A percentile compares a stretch with the other conserved stretches of the same genome.
Evolutionary conservation across 2,329 filamentous ascomycete genomes (phyloP).

Genomic region (Cladosporium oxysporum): DNA sequence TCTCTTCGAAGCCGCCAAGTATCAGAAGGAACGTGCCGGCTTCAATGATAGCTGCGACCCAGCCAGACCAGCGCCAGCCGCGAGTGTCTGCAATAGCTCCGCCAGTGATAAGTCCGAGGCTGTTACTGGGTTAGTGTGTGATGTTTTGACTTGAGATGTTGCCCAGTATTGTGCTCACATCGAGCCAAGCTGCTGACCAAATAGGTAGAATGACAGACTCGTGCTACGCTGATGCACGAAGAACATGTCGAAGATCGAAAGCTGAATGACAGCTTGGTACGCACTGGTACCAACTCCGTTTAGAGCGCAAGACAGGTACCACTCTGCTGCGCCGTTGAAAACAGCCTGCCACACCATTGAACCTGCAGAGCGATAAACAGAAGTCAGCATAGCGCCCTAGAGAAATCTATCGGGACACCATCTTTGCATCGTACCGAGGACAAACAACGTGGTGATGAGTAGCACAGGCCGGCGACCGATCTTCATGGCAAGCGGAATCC

Average conservation of each 20-base stretch:
- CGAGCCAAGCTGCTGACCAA: slow-evolving; percentile 43
- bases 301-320: slow-evolving; percentile 33
- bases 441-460: slow-evolving; percentile 39
- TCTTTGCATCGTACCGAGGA: slow-evolving; percentile 22
- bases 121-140: neutral
- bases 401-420: too few relatives aligned
- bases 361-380: neutral
- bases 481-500: slow-evolving; percentile 41
- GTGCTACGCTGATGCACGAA: slow-evolving; percentile 43
- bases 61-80: slow-evolving; percentile 39
- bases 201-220: slow-evolving; percentile 32
- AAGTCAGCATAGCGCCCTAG: neutral
- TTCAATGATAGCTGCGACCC: slow-evolving; percentile 37
- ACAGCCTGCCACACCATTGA: slow-evolving; percentile 38
- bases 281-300: slow-evolving; percentile 41
- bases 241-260: slow-evolving; percentile 46
- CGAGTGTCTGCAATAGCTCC: slow-evolving; percentile 40
- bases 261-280: slow-evolving; percentile 43
- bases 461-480: slow-evolving; percentile 45
- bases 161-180: slow-evolving; percentile 24
- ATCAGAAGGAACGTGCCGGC: slow-evolving; percentile 25
- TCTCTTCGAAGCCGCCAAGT: slow-evolving; percentile 39
- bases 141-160: neutral
- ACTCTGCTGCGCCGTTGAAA: slow-evolving; percentile 35
- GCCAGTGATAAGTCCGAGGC: slow-evolving; percentile 40